A percentile compares a stretch with the other conserved stretches of the same genome.
phyloP scores from a whole-genome alignment of 2,329 filamentous ascomycete species.

The Cercospora nicotianae region DNA sequence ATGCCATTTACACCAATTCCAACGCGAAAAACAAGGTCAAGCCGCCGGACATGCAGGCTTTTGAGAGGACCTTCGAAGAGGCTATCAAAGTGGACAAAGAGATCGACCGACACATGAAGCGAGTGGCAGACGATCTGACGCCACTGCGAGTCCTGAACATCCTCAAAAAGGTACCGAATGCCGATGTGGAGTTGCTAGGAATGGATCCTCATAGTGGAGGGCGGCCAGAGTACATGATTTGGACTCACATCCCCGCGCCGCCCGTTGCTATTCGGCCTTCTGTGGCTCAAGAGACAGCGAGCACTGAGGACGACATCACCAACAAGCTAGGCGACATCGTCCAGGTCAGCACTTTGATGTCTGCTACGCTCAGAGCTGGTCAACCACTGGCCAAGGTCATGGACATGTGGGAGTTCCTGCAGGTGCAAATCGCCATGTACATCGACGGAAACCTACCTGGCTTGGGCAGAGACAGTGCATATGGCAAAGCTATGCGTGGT shows the following conservation, averaged over 20 bases:
- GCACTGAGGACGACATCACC: slow-evolving; percentile 94
- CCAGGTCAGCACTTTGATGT: slow-evolving; percentile 84
- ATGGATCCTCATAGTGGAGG: slow-evolving; percentile 77
- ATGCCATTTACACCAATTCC: slow-evolving; percentile 81
- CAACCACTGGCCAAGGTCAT: slow-evolving; percentile 86
- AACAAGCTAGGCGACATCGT: slow-evolving; percentile 97
- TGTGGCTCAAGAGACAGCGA: slow-evolving; percentile 87
- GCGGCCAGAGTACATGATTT: slow-evolving; percentile 93
- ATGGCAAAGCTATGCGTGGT: slow-evolving; percentile 85
- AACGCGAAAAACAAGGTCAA: slow-evolving; percentile 81
- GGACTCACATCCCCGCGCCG: slow-evolving; percentile 92
- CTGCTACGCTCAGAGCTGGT: slow-evolving; percentile 77
- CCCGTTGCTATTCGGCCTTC: slow-evolving; percentile 93
- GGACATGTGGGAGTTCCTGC: slow-evolving; percentile 97
- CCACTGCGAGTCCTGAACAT: slow-evolving; percentile 85
- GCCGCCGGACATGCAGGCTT: slow-evolving; percentile 77
- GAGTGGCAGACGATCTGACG: slow-evolving; percentile 92
- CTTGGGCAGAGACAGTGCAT: slow-evolving; percentile 75
- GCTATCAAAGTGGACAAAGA: slow-evolving; percentile 77
- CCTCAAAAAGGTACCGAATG: slow-evolving; percentile 80
- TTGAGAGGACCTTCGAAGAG: slow-evolving; percentile 80
- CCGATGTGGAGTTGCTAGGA: slow-evolving; percentile 87
- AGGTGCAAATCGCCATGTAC: slow-evolving; percentile 94
- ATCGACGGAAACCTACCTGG: slow-evolving; percentile 96
- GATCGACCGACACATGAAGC: slow-evolving; percentile 84